Percentiles rank a stretch among this genome's conserved stretches.
Evolutionary conservation across 495 filamentous ascomycete genomes (phyloP).

Genomic region (Neurospora tetrasperma): DNA sequence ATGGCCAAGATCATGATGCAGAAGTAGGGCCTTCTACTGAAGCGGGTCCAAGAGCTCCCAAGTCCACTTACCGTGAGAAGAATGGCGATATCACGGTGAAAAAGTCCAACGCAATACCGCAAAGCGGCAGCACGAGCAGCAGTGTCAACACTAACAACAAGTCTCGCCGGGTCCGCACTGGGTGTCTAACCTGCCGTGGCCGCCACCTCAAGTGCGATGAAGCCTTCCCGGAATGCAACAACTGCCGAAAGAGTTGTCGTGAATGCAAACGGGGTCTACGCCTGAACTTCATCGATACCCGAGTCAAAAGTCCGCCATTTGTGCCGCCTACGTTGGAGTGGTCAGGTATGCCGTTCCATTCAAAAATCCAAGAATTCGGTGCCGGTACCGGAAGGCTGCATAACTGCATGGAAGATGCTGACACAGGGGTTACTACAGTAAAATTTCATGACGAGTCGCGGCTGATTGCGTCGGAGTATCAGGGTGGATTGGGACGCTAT

Average conservation of each 20-base stretch:
- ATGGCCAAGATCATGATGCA: not conserved
- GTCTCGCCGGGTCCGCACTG: slow-evolving; percentile 61
- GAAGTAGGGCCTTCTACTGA: not conserved
- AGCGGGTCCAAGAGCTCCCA: not conserved
- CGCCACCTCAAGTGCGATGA: slow-evolving; percentile 68
- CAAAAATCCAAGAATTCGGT: not conserved
- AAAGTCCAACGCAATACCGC: not conserved
- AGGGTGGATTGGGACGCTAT: slow-evolving; percentile 71
- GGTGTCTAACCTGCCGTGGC: slow-evolving; percentile 69
- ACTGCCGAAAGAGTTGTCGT: slow-evolving; percentile 81
- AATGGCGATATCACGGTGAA: slow-evolving; percentile 8
- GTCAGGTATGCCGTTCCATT: slow-evolving; percentile 39
- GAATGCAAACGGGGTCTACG: slow-evolving; percentile 78
- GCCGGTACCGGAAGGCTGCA: slow-evolving; percentile 1
- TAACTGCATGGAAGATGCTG: slow-evolving; percentile 4
- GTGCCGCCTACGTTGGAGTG: slow-evolving; percentile 53
- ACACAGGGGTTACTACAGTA: slow-evolving; percentile 26
- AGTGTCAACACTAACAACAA: slow-evolving; percentile 33
- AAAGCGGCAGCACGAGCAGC: slow-evolving; percentile 9
- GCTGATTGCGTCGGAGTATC: slow-evolving; percentile 84
- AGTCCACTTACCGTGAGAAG: slow-evolving; percentile 4
- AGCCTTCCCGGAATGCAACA: slow-evolving; percentile 63
- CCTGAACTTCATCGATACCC: slow-evolving; percentile 87
- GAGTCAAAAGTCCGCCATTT: slow-evolving; percentile 58
- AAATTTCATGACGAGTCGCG: slow-evolving; percentile 83